Base-by-base conservation (phyloP, 2,329 filamentous ascomycete species). In the Periconia macrospinosa region DNA sequence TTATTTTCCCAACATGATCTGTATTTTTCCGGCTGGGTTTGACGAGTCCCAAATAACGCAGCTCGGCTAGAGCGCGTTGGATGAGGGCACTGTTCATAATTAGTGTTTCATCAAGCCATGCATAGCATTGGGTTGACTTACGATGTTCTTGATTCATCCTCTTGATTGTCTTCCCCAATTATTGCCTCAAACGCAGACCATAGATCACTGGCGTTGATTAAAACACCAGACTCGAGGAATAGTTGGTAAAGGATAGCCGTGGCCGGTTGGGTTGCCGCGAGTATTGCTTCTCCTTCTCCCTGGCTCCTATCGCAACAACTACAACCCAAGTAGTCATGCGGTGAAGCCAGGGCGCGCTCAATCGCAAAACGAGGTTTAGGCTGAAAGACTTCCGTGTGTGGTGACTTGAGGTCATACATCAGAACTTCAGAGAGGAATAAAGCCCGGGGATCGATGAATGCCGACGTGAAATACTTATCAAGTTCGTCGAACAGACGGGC, bases 11-110 rank as follows among this genome's bases (percentile, higher is more conserved):
- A 62, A 97, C 79, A 75, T 97, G 93, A 71, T 97, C 94, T 20
- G 87, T 85, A 80, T 96, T 96, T 80, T 92, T 96, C 75, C 88
- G 90, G 68, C 89, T 97, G 56, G 83, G 82, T 78, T 94, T 97
- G 56, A 97, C 83, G 75, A 97, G 88, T 8, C 94, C 94, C 66
- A 99, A 80, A 50, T 87, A 84, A 72, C 87, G 88, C 70, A 99
- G 75, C 73, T 99, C 94, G 0, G 93, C 91, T 57, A 97, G 74
- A 6, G 85, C 90, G 56, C 86, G 83, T 73, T 97, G 97, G 75
- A 97, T 99, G 54, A 90, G 76, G 41, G 91, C 86, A 75, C 76
- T 80, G 27, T 10, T 65, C 20, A 61, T 35, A 6, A 30, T 62
- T 59, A 65, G 56, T 43, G 30, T 46, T 8, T 19, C 6, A 41